phyloP scores from a whole-genome alignment of 371 early-diverging fungal genomes.

The Zychaea mexicana region DNA sequence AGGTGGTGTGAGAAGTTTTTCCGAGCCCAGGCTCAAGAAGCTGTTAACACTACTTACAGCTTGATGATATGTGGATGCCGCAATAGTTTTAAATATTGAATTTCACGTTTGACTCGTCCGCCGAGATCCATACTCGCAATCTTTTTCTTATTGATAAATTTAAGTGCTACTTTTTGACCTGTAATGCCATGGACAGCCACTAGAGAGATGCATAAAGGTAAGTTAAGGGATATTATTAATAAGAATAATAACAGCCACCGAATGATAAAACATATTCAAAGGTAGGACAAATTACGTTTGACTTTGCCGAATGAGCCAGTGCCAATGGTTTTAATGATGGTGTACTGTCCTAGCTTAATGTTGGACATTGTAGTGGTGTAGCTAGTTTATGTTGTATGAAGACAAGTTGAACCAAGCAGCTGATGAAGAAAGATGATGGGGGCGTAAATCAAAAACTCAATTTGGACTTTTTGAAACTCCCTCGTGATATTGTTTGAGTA shows the following conservation, averaged over 20 bases:
- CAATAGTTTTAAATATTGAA: constrained; percentile 93
- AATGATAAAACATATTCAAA: not conserved
- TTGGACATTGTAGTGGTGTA: no score
- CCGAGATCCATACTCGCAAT: constrained; percentile 94
- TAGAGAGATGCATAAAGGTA: constrained; percentile 46
- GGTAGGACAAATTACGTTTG: constrained; percentile 71
- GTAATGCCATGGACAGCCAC: constrained; percentile 94
- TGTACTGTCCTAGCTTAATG: constrained; percentile 88
- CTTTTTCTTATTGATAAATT: constrained; percentile 90
- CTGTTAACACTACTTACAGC: constrained; percentile 57
- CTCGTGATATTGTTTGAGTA: no score
- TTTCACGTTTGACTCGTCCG: constrained; percentile 94
- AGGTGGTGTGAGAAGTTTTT: no score
- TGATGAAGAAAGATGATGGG: no score
- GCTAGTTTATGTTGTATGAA: no score
- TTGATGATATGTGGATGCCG: constrained; percentile 98
- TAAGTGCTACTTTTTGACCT: constrained; percentile 95
- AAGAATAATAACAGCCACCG: not conserved
- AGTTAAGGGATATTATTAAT: no score
- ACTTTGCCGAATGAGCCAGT: constrained; percentile 98
- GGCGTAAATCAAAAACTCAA: no score
- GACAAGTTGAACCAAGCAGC: no score
- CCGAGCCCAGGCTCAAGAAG: no score
- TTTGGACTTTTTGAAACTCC: no score
- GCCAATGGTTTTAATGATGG: constrained; percentile 91